Base-by-base conservation (phyloP, 352 stramenopile species). In the Phytopythium litorale region DNA sequence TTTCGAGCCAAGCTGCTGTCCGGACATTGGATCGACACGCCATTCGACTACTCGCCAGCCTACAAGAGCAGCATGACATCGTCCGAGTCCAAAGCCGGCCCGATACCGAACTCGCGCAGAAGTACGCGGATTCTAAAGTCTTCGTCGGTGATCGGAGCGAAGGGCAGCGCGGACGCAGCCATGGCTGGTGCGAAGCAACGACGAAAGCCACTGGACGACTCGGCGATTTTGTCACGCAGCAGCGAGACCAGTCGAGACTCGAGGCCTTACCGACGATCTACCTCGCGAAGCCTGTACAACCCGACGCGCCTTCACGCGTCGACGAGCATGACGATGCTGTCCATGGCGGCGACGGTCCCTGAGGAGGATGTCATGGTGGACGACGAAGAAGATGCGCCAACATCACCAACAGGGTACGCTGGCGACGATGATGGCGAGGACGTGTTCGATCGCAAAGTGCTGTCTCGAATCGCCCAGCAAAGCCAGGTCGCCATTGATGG, bases 1-100 rank as follows among this genome's bases (percentile, higher is more conserved):
- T 86, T 86, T 60, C 77, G 79, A 12, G 81, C 77, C 43, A 71
- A 78, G 51, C 88, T 79, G 80, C 77, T 89, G 52, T 69, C 62
- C 48, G 66, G 77, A 19, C 73, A 67, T 8, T 92, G 83, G 83
- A 70, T 92, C 16, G 67, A 90, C 50, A 77, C 73, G 35, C 62
- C 64, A 6, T 64, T 90, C 19, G 78, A 88, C 35, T 89, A 79
- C 45, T 67, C 72, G 30, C 65, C 71, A 7, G 25, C 40, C 16
- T 6, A 11, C 16, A 55, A 21, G 40, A 60, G 23, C 33, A 58
- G 15, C 60, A 50, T 9, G 35, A 32, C 11, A 19, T 23, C 55
- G 3, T 7, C 25, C 25, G 37, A 16, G 3, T 18, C 48, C 13
- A 54, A 50, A 13, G 48, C 54, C 6, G 45, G 19, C 4, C 30